Conservation (phyloP, 2,329 filamentous ascomycete genomes). For the Trichophaea hybrida region DNA sequence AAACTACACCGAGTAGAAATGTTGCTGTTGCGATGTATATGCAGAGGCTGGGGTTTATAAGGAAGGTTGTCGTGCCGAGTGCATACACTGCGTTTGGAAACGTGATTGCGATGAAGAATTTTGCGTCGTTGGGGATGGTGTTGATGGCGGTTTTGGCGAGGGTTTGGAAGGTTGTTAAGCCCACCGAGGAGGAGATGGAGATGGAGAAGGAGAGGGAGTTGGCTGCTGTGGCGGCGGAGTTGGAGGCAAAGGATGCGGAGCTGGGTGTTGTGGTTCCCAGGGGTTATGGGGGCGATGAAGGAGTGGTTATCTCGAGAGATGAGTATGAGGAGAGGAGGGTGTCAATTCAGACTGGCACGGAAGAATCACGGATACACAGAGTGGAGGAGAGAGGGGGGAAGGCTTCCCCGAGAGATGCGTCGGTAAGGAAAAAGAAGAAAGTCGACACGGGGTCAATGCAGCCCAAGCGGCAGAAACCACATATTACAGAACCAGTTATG, state of each 20-base stretch:
- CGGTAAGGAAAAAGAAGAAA: slow-evolving; percentile 13
- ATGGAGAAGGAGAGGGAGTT: slow-evolving; percentile 8
- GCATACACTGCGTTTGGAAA: slow-evolving; percentile 51
- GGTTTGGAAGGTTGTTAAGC: slow-evolving; percentile 31
- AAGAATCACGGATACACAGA: neutral
- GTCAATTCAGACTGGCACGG: neutral
- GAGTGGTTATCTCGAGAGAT: neutral
- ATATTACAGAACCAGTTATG: neutral
- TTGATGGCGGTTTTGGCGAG: slow-evolving; percentile 51
- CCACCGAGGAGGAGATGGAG: slow-evolving; percentile 10
- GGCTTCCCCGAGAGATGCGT: neutral
- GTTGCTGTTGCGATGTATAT: slow-evolving; percentile 9
- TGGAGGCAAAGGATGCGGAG: slow-evolving; percentile 3
- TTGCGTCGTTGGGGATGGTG: slow-evolving; percentile 55
- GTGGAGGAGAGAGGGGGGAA: slow-evolving; percentile 6
- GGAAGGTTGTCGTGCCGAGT: slow-evolving; percentile 32
- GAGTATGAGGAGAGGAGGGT: neutral
- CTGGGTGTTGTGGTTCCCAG: neutral
- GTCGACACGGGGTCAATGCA: neutral
- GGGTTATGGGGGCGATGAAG: neutral
- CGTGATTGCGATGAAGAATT: slow-evolving; percentile 56
- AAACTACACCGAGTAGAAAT: slow-evolving; percentile 22
- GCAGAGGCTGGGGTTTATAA: slow-evolving; percentile 31
- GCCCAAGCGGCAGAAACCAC: neutral
- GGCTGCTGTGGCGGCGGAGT: slow-evolving; percentile 7